These are phyloP conservation scores for Phaeosphaeriaceae sp. DNA, from an alignment of 2,329 filamentous ascomycete genomes.

Conservation along the genomic window DNA sequence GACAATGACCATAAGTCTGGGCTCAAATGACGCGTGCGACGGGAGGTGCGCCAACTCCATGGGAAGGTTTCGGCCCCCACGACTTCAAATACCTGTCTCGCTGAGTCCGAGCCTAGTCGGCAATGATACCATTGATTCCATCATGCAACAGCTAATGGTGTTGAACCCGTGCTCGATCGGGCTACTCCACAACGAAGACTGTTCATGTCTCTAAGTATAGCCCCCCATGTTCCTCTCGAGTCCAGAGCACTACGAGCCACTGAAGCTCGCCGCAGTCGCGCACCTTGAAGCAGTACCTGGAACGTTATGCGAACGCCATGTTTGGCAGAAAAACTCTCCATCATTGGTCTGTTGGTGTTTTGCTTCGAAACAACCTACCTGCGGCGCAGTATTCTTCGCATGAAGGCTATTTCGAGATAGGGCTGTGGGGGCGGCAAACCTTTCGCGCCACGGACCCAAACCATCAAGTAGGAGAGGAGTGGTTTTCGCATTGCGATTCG, in stretches of 20 bases:
- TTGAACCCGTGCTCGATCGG: neutral
- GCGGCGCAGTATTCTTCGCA: conserved; percentile 24
- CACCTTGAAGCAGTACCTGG: conserved; percentile 11
- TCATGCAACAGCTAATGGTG: neutral
- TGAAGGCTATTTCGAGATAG: conserved; percentile 28
- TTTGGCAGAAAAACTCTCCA: conserved; percentile 24
- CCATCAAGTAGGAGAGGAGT: neutral
- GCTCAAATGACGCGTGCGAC: neutral
- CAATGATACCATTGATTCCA: neutral
- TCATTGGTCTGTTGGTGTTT: conserved; percentile 15
- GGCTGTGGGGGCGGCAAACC: conserved; percentile 7
- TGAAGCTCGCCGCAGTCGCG: neutral
- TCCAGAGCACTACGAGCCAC: neutral
- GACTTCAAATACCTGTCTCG: neutral
- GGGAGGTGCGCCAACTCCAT: neutral
- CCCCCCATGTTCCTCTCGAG: neutral
- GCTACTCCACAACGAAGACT: neutral
- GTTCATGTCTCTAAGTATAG: neutral
- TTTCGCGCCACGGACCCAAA: conserved; percentile 12
- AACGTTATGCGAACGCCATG: conserved; percentile 11
- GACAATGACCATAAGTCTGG: neutral
- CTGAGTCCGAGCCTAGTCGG: neutral
- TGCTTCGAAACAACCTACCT: conserved; percentile 17
- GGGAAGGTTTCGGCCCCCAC: neutral
- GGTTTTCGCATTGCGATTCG: conserved; percentile 3